phyloP scores from a whole-genome alignment of 441 rosid species.

The Aleurites moluccanus region DNA sequence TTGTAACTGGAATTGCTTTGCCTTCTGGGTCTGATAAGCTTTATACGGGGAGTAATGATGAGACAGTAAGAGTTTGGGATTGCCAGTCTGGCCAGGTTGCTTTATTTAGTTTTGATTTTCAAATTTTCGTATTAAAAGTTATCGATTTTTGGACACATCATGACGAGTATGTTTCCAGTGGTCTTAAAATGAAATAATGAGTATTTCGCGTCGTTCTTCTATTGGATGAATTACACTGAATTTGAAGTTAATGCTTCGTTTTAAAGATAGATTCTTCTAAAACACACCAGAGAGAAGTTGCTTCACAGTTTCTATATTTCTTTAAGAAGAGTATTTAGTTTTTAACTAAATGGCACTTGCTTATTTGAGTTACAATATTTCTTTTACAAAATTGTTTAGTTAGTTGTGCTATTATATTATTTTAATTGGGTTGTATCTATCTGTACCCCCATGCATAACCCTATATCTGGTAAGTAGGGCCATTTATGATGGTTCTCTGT shows the following conservation, averaged over 20 bases:
- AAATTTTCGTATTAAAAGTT: neutral
- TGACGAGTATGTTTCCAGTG: neutral
- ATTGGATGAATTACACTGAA: neutral
- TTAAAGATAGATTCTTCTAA: neutral
- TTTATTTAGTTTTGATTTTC: neutral
- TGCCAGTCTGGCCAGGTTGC: constrained; percentile 91
- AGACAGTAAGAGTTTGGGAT: constrained; percentile 88
- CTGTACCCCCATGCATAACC: neutral
- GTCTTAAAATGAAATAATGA: neutral
- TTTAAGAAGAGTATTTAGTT: neutral
- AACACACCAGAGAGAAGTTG: neutral
- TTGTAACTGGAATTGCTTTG: constrained; percentile 80
- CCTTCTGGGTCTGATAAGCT: constrained; percentile 90
- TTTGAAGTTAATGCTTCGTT: neutral
- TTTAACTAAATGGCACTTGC: neutral
- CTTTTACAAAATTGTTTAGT: too few relatives aligned
- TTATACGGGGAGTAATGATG: constrained; percentile 88
- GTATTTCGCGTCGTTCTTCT: neutral
- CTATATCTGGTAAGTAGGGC: neutral
- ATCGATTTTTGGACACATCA: neutral
- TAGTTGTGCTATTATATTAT: neutral
- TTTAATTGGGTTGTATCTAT: neutral
- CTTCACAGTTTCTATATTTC: neutral
- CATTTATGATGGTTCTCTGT: neutral
- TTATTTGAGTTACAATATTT: neutral